Conservation (phyloP, 1,139 yeast genomes). For the Fermentozyma sake region DNA sequence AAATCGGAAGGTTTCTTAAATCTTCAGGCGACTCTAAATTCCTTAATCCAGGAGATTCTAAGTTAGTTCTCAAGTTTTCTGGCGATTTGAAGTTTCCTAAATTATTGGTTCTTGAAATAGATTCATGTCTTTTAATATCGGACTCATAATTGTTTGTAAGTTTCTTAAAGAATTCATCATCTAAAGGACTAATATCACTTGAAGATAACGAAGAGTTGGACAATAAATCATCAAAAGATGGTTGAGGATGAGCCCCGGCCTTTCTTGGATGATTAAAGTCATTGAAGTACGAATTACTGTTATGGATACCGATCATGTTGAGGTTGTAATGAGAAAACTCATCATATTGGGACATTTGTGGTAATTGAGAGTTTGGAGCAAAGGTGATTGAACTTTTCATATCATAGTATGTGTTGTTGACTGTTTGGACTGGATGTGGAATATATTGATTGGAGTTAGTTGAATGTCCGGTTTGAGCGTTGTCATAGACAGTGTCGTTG, state of each 20-base stretch:
- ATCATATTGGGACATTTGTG: constrained; percentile 3
- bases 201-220: constrained; percentile 11
- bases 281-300: constrained; percentile 12
- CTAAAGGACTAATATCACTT: constrained; percentile 13
- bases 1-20: neutral
- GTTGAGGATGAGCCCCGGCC: constrained; percentile 1
- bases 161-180: constrained; percentile 16
- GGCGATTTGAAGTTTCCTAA: neutral
- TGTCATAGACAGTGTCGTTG: neutral
- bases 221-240: constrained; percentile 6
- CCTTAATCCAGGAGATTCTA: too few relatives aligned
- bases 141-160: constrained; percentile 6
- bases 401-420: constrained; percentile 1
- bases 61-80: neutral
- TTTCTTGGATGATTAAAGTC: constrained; percentile 7
- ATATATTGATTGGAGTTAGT: constrained; percentile 1
- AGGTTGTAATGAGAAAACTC: constrained; percentile 8
- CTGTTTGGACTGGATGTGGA: constrained; percentile 1
- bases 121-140: constrained; percentile 2
- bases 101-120: too few relatives aligned
- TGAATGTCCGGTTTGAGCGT: constrained; percentile 1
- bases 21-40: constrained; percentile 1
- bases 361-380: constrained; percentile 2
- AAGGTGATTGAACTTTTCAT: constrained; percentile 1
- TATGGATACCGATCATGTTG: constrained; percentile 8